Evolutionary conservation across 176 grass and related monocot genomes (phyloP).

Genomic region (sorghum (Sorghum bicolor)): Sorghum_bicolor_NCBIv3 NC_012873.2:57248001-57248500

Average conservation of each 20-base stretch:
- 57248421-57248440: neutral
- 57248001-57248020: constrained; percentile 30
- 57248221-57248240: constrained; percentile 19
- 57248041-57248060: constrained; percentile 61
- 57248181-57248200: neutral
- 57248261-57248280: neutral
- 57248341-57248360: neutral
- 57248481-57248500: no score
- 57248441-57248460: no score
- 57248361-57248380: neutral
- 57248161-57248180: neutral
- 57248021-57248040: constrained; percentile 58
- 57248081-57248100: constrained; percentile 34
- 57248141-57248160: no score
- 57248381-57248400: neutral
- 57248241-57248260: neutral
- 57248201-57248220: no score
- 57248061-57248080: constrained; percentile 49
- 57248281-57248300: neutral
- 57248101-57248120: neutral
- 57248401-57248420: neutral
- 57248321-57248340: neutral
- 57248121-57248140: no score
- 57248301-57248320: neutral
- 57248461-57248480: no score